Percentiles rank a stretch among this genome's conserved stretches.
phyloP scores from a whole-genome alignment of 2,329 filamentous ascomycete genomes.

The Colletotrichum zoysiae region DNA sequence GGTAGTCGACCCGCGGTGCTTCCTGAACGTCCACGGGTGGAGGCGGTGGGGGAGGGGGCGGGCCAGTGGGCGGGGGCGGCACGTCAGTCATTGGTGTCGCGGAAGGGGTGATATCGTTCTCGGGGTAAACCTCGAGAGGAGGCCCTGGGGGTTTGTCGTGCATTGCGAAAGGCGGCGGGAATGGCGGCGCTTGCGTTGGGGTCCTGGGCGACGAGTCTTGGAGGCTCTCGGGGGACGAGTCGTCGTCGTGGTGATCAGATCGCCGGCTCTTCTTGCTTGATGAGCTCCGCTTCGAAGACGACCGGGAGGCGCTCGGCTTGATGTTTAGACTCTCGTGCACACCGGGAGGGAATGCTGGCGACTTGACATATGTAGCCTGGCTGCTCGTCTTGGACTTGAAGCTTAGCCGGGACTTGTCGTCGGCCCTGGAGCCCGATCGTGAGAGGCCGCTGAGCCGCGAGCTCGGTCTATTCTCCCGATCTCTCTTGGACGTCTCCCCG shows the following conservation, averaged over 20 bases:
- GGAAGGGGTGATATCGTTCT: slow-evolving; percentile 53
- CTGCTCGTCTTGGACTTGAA: slow-evolving; percentile 69
- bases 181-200: slow-evolving; percentile 66
- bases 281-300: slow-evolving; percentile 47
- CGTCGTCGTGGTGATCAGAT: slow-evolving; percentile 58
- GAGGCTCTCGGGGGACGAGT: slow-evolving; percentile 61
- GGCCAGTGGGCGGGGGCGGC: slow-evolving; percentile 55
- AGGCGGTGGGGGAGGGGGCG: slow-evolving; percentile 77
- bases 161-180: slow-evolving; percentile 59
- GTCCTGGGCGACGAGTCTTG: slow-evolving; percentile 72
- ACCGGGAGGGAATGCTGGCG: slow-evolving; percentile 46
- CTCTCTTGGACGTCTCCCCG: slow-evolving; percentile 41
- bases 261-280: slow-evolving; percentile 50
- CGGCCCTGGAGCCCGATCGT: slow-evolving; percentile 59
- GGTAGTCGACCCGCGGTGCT: slow-evolving; percentile 88
- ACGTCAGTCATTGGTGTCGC: slow-evolving; percentile 56
- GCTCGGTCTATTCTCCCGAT: slow-evolving; percentile 54
- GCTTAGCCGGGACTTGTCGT: slow-evolving; percentile 66
- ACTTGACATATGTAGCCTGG: slow-evolving; percentile 66
- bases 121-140: slow-evolving; percentile 54
- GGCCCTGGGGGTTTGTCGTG: slow-evolving; percentile 54
- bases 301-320: slow-evolving; percentile 42
- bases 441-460: slow-evolving; percentile 60
- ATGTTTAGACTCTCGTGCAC: slow-evolving; percentile 46
- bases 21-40: slow-evolving; percentile 78